Base-by-base conservation (phyloP, 768 basidiomycete species). In the Nidularia sp. region DNA sequence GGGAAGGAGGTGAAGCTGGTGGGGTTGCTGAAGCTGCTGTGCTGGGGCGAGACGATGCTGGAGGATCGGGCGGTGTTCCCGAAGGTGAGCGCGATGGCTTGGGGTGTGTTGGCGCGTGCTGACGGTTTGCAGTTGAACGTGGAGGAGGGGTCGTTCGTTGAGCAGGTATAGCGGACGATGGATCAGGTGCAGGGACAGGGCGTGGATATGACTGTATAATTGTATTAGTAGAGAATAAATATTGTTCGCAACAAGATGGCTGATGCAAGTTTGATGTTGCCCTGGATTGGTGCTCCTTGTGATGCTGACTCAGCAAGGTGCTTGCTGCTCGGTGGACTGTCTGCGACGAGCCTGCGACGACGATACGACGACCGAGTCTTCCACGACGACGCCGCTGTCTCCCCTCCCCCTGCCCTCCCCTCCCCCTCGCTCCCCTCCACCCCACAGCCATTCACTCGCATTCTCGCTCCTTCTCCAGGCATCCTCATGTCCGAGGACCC, bases 1-100 rank as follows among this genome's bases (percentile, higher is more conserved):
- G 93, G 93, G 0, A 89, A 88, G 65, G 91, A 96, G 65, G 91
- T 95, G 52, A 97, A 96, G 70, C 70, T 98, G 48, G 82, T 87
- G 31, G 85, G 84, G 13, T 65, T 98, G 64, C 69, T 98, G 67
- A 85, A 88, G 70, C 73, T 97, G 59, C 74, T 95, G 59, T 83
- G 80, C 45, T 98, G 94, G 93, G 94, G 92, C 0, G 93, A 96
- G 72, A 76, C 73, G 47, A 70, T 87, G 77, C 68, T 96, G 58
- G 80, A 79, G 51, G 89, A 91, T 62, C 80, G 81, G 54, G 86
- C 83, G 0, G 90, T 90, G 44, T 91, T 90, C 72, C 90, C 90
- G 6, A 84, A 82, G 78, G 85, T 88, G 65, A 56, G 79, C 53
- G 45, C 42, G 49, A 49, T 31, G 6, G 13, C 10, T 41, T 6